Evolutionary conservation across 805 yeast species (phyloP).

Genomic region (Metschnikowia lunata): DNA sequence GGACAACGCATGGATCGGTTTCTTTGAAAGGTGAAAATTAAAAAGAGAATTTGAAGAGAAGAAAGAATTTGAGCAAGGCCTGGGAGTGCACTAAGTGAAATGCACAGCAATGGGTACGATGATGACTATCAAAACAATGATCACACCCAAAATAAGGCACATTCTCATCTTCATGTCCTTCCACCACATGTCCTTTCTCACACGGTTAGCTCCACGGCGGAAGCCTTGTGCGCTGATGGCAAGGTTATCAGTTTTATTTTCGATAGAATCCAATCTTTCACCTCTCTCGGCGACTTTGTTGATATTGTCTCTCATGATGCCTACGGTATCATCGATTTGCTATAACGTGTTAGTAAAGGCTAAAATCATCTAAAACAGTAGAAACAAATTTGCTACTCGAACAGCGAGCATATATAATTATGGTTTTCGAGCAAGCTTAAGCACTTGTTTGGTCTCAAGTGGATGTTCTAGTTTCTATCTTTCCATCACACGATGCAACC

Average conservation of each 20-base stretch:
- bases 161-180: slow-evolving; percentile 95
- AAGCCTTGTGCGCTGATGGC: slow-evolving; percentile 92
- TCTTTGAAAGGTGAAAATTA: no score
- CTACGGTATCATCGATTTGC: slow-evolving; percentile 94
- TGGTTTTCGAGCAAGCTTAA: no score
- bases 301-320: slow-evolving; percentile 95
- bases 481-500: no score
- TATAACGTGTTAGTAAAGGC: slow-evolving; percentile 28
- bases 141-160: slow-evolving; percentile 74
- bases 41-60: no score
- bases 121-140: slow-evolving; percentile 78
- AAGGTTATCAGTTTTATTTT: slow-evolving; percentile 87
- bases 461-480: no score
- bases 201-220: slow-evolving; percentile 94
- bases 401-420: no score
- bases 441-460: no score
- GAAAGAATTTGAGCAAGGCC: no score
- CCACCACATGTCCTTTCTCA: slow-evolving; percentile 99
- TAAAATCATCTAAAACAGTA: no score
- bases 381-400: no score
- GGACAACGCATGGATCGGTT: no score
- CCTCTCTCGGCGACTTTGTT: slow-evolving; percentile 94
- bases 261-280: slow-evolving; percentile 86
- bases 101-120: slow-evolving; percentile 94
- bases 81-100: slow-evolving; percentile 41